Evolutionary conservation across 495 filamentous ascomycete species (phyloP).

Genomic region (Annulohypoxylon maeteangense): DNA sequence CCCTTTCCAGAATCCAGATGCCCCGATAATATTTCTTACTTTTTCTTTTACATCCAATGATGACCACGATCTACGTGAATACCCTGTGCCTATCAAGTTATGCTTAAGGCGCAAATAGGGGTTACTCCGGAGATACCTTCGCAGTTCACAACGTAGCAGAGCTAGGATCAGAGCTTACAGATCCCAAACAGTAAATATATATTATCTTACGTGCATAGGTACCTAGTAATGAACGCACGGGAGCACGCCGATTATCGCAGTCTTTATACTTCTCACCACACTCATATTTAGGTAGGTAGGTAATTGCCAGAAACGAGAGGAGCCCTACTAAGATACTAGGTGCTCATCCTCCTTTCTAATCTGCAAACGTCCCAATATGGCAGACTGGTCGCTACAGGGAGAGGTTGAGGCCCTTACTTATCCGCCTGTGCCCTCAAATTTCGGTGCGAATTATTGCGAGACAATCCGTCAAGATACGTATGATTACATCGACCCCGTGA

Average conservation of each 20-base stretch:
- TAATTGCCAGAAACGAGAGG: not conserved
- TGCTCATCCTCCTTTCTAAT: not conserved
- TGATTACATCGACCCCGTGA: slow-evolving; percentile 50
- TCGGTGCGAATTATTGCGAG: slow-evolving; percentile 24
- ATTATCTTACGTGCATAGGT: not conserved
- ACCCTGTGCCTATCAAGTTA: no score
- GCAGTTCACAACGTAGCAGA: no score
- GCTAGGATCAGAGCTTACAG: not conserved
- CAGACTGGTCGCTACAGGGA: slow-evolving; percentile 7
- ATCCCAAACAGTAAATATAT: not conserved
- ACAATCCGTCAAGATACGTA: slow-evolving; percentile 55
- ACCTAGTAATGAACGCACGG: not conserved
- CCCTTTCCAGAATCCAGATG: no score
- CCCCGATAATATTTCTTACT: no score
- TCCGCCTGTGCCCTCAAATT: slow-evolving; percentile 25
- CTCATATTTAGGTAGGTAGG: not conserved
- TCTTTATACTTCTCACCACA: not conserved
- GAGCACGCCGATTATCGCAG: not conserved
- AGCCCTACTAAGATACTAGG: not conserved
- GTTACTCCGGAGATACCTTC: no score
- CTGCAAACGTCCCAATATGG: slow-evolving; percentile 2
- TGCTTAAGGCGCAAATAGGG: no score
- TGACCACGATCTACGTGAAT: no score
- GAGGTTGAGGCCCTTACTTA: slow-evolving; percentile 18
- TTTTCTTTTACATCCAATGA: no score